Conservation (phyloP, 176 grass and related monocot genomes). For the Secale cereale region DNA sequence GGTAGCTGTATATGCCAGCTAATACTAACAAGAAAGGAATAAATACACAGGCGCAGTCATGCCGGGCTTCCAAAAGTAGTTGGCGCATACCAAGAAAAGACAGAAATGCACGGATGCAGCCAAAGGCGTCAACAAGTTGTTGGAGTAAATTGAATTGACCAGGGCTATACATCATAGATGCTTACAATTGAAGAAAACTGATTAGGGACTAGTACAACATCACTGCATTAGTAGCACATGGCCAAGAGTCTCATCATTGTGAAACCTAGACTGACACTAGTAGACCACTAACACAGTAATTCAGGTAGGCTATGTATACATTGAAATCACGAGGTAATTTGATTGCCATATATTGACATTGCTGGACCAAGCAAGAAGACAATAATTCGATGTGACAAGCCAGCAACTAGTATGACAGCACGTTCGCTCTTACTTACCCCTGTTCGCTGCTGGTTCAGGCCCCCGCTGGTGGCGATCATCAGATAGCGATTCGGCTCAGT, state of each 20-base stretch:
- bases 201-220: too few species aligned
- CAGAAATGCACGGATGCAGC: constrained; percentile 21
- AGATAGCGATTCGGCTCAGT: constrained; percentile 68
- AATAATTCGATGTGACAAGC: background rate
- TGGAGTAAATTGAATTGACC: constrained; percentile 31
- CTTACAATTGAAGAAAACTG: constrained; percentile 33
- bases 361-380: constrained; percentile 1
- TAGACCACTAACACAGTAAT: background rate
- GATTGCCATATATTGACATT: background rate
- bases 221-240: constrained; percentile 1
- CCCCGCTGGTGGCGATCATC: constrained; percentile 95
- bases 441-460: constrained; percentile 96
- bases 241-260: constrained; percentile 18
- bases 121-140: constrained; percentile 26
- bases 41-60: background rate
- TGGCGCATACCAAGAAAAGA: constrained; percentile 36
- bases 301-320: background rate
- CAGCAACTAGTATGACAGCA: background rate
- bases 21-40: constrained; percentile 26
- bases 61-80: constrained; percentile 26
- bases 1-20: constrained; percentile 5
- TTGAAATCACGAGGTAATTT: background rate
- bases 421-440: constrained; percentile 58
- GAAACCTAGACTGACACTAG: background rate
- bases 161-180: constrained; percentile 26